Conservation (phyloP, 208 protist species). For the Vickermania ingenoplastis region DNA sequence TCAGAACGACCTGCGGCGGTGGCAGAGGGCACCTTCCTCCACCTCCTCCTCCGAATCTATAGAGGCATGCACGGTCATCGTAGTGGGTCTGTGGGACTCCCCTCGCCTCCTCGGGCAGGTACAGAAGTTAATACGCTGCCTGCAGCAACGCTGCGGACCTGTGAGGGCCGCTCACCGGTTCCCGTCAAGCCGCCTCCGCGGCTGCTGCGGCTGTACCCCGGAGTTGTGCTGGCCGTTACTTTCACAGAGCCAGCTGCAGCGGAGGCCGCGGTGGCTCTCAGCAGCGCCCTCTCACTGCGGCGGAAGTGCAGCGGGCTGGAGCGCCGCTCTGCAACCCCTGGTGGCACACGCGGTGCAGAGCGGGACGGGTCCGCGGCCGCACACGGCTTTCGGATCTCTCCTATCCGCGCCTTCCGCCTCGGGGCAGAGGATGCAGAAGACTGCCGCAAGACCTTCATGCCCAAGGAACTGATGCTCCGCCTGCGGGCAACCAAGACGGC, state of each 20-base stretch:
- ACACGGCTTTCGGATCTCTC: background rate
- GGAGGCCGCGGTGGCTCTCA: background rate
- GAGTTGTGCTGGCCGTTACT: conserved; percentile 6
- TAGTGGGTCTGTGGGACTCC: conserved; percentile 7
- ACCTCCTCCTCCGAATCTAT: too few species aligned
- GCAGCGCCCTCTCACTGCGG: background rate
- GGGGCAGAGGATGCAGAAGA: background rate
- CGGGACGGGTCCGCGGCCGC: too few species aligned
- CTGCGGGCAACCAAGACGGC: background rate
- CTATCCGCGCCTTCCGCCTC: conserved; percentile 5
- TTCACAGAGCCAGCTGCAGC: conserved; percentile 6
- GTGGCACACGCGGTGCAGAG: too few species aligned
- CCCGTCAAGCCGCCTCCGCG: conserved; percentile 3
- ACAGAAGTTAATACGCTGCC: conserved; percentile 2
- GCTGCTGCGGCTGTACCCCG: conserved; percentile 6
- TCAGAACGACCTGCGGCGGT: too few species aligned
- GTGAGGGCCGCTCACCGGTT: conserved; percentile 8
- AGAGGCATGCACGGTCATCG: conserved; percentile 3
- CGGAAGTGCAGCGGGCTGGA: background rate
- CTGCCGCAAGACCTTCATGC: conserved; percentile 8
- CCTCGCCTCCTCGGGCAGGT: conserved; percentile 2
- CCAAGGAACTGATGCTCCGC: background rate
- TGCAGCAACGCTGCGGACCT: conserved; percentile 5
- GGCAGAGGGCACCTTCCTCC: too few species aligned
- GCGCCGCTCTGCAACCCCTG: too few species aligned